Percentiles rank a stretch among this genome's conserved stretches.
phyloP scores from a whole-genome alignment of 2,329 filamentous ascomycete species.

The Ophiostoma montium region DNA sequence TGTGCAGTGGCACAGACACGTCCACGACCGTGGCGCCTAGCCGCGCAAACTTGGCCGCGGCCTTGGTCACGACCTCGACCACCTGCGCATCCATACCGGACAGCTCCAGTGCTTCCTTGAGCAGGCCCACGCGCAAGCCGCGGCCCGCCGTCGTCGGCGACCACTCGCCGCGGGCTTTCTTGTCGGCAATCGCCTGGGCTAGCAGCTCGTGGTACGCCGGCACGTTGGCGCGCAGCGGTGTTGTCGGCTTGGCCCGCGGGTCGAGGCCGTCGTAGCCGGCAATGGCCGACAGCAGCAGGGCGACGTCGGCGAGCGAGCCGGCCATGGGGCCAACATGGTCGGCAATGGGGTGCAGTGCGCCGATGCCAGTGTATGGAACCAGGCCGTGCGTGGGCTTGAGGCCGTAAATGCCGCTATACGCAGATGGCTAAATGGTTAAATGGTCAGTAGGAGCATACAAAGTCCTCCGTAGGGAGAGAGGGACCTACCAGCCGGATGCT shows the following conservation, averaged over 20 bases:
- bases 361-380: conserved; percentile 35
- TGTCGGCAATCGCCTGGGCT: conserved; percentile 13
- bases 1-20: conserved; percentile 33
- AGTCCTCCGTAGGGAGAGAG: background rate
- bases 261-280: conserved; percentile 37
- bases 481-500: conserved; percentile 47
- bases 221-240: conserved; percentile 21
- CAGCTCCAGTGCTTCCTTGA: conserved; percentile 29
- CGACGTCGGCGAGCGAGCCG: conserved; percentile 26
- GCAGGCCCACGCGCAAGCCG: conserved; percentile 29
- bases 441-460: background rate
- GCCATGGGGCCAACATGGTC: conserved; percentile 34
- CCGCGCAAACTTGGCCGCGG: conserved; percentile 21
- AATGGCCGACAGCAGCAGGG: conserved; percentile 25
- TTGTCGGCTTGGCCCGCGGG: conserved; percentile 24
- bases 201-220: conserved; percentile 20
- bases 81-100: conserved; percentile 26
- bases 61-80: conserved; percentile 22
- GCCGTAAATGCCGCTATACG: conserved; percentile 27
- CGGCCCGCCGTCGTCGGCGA: conserved; percentile 18
- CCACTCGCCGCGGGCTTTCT: conserved; percentile 14
- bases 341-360: conserved; percentile 24
- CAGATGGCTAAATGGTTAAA: conserved; percentile 16
- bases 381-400: conserved; percentile 34
- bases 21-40: conserved; percentile 30